A percentile compares a stretch with the other conserved stretches of the same genome.
Conservation (phyloP, 805 yeast genomes). For the Ogataea neopini region DNA sequence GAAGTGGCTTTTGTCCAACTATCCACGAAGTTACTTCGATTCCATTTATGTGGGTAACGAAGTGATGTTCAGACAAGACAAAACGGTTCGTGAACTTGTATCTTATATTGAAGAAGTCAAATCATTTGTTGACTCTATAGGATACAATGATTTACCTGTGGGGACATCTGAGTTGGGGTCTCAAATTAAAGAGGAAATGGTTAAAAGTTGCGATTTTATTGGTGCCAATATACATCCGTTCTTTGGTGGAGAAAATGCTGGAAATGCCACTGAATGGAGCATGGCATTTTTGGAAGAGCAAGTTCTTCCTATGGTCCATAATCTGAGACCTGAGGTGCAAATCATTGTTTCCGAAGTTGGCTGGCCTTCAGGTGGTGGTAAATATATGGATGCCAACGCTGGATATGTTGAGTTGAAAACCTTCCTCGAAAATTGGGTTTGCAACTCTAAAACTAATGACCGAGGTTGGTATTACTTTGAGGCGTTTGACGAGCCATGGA, state of each 20-base stretch:
- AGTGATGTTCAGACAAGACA: slow-evolving; percentile 55
- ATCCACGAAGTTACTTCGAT: slow-evolving; percentile 50
- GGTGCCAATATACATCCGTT: slow-evolving; percentile 73
- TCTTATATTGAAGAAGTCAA: slow-evolving; percentile 45
- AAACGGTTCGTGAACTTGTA: slow-evolving; percentile 38
- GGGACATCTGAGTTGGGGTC: slow-evolving; percentile 66
- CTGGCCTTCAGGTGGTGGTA: slow-evolving; percentile 71
- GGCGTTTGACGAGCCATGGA: slow-evolving; percentile 78
- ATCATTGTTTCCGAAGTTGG: slow-evolving; percentile 64
- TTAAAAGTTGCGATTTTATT: slow-evolving; percentile 50
- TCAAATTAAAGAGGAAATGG: slow-evolving; percentile 39
- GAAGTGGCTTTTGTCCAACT: slow-evolving; percentile 41
- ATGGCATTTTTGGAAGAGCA: slow-evolving; percentile 46
- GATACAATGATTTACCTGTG: slow-evolving; percentile 46
- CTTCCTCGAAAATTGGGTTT: slow-evolving; percentile 54
- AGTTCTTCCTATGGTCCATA: slow-evolving; percentile 39
- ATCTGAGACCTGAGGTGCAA: slow-evolving; percentile 25
- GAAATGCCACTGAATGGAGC: slow-evolving; percentile 54
- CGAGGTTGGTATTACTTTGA: slow-evolving; percentile 63
- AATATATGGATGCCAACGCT: slow-evolving; percentile 46
- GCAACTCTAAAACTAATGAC: slow-evolving; percentile 39
- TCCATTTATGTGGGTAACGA: slow-evolving; percentile 63
- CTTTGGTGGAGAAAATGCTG: slow-evolving; percentile 55
- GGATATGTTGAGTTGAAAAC: slow-evolving; percentile 43
- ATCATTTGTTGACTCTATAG: slow-evolving; percentile 35